Evolutionary conservation across 2,329 filamentous ascomycete species (phyloP).

Genomic region (Cladosporium sp.): DNA sequence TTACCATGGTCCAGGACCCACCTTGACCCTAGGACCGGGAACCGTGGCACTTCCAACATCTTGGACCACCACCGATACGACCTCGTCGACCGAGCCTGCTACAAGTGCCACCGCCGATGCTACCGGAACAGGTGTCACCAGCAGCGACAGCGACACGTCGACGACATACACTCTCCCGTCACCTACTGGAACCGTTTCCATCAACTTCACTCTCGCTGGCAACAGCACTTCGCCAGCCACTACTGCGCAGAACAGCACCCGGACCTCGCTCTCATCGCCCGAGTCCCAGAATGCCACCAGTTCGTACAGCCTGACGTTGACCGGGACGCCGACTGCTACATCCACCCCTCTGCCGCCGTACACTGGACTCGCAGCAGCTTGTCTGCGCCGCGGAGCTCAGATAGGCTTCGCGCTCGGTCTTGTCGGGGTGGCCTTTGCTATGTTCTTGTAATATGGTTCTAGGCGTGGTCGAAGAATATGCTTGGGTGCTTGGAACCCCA

Average conservation of each 20-base stretch:
- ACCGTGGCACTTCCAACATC: too few species aligned
- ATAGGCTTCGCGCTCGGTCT: background rate
- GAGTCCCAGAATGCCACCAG: background rate
- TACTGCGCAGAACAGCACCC: background rate
- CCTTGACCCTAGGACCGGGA: background rate
- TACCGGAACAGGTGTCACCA: background rate
- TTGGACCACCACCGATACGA: background rate
- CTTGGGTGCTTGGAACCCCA: too few species aligned
- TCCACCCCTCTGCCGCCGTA: background rate
- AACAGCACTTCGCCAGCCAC: background rate
- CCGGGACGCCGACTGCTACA: background rate
- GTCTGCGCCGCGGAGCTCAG: background rate
- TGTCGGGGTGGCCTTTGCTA: background rate
- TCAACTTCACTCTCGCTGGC: background rate
- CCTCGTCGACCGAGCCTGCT: background rate
- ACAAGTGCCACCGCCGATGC: background rate
- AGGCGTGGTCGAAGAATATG: too few species aligned
- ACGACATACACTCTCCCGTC: background rate
- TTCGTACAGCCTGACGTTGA: background rate
- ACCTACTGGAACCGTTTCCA: background rate
- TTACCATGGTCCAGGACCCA: conserved; percentile 6
- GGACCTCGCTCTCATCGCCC: background rate
- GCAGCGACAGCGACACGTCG: background rate
- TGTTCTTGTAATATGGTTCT: background rate
- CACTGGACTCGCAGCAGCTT: conserved; percentile 2